A percentile compares a stretch with the other conserved stretches of the same genome.
phyloP scores from a whole-genome alignment of 2,329 filamentous ascomycete genomes.

The Penicillium sp. region DNA sequence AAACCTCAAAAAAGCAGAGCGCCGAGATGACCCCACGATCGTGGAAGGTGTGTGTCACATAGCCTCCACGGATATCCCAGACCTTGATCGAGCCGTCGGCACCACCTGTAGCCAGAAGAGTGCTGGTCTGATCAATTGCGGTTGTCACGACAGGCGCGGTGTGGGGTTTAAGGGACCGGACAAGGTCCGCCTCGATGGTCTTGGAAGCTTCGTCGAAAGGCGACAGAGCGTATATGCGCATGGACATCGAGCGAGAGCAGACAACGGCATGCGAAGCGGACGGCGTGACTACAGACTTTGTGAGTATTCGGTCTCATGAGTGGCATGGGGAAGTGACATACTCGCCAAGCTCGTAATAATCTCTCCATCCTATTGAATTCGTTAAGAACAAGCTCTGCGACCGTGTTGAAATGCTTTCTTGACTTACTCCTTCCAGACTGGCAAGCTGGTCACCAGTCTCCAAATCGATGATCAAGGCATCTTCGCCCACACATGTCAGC shows the following conservation, averaged over 20 bases:
- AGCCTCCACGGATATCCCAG: conserved; percentile 89
- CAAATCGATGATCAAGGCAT: conserved; percentile 81
- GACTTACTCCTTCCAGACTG: conserved; percentile 75
- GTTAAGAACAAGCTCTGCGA: conserved; percentile 16
- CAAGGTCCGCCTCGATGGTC: conserved; percentile 60
- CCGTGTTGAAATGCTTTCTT: background rate
- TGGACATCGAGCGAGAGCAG: conserved; percentile 91
- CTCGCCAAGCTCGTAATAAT: conserved; percentile 44
- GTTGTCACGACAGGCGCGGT: conserved; percentile 82
- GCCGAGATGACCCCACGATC: conserved; percentile 88
- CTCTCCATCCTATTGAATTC: conserved; percentile 57
- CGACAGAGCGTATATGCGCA: conserved; percentile 79
- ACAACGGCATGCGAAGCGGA: conserved; percentile 81
- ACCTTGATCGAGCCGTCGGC: conserved; percentile 93
- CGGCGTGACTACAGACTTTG: conserved; percentile 62
- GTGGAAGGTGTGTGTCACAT: conserved; percentile 89
- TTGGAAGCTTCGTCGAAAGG: conserved; percentile 52
- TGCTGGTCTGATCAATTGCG: conserved; percentile 79
- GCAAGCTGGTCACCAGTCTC: conserved; percentile 76
- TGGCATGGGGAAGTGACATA: conserved; percentile 23
- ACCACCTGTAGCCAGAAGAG: conserved; percentile 83
- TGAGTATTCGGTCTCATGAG: conserved; percentile 5
- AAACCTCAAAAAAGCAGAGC: conserved; percentile 80
- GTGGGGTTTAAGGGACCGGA: conserved; percentile 83
- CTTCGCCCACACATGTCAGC: conserved; percentile 84